These are phyloP conservation scores for Dactylellina parvicollis DNA, from an alignment of 2,329 filamentous ascomycete species.

Conservation along the genomic window DNA sequence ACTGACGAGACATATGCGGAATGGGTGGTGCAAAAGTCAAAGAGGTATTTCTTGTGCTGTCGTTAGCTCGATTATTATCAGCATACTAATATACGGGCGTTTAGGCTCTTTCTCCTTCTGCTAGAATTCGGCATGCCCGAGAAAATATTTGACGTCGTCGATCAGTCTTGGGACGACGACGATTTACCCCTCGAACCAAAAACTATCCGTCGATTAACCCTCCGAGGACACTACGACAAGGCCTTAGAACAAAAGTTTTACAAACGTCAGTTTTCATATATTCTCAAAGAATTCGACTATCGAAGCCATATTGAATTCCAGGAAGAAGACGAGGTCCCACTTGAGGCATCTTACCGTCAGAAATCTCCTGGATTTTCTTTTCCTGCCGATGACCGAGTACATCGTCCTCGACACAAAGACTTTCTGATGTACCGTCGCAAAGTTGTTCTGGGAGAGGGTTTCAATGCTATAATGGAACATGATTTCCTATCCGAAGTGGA, in stretches of 20 bases:
- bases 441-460: slow-evolving; percentile 65
- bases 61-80: background rate
- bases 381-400: slow-evolving; percentile 67
- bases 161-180: slow-evolving; percentile 78
- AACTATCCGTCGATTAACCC: slow-evolving; percentile 71
- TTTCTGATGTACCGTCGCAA: slow-evolving; percentile 69
- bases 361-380: slow-evolving; percentile 59
- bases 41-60: slow-evolving; percentile 59
- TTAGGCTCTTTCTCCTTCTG: slow-evolving; percentile 72
- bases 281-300: slow-evolving; percentile 71
- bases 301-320: slow-evolving; percentile 72
- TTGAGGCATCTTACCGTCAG: slow-evolving; percentile 67
- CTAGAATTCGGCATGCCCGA: slow-evolving; percentile 75
- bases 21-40: slow-evolving; percentile 76
- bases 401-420: slow-evolving; percentile 70
- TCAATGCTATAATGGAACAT: slow-evolving; percentile 64
- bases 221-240: slow-evolving; percentile 71
- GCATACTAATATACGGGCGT: slow-evolving; percentile 58
- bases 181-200: slow-evolving; percentile 75
- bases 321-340: slow-evolving; percentile 73
- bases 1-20: slow-evolving; percentile 80
- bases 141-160: slow-evolving; percentile 77
- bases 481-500: slow-evolving; percentile 71
- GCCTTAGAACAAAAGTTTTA: slow-evolving; percentile 75
- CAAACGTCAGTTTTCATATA: slow-evolving; percentile 74